A percentile compares a stretch with the other conserved stretches of the same genome.
These are phyloP conservation scores for Globisporangium nodosum DNA, from an alignment of 352 stramenopile species.

Conservation along the genomic window DNA sequence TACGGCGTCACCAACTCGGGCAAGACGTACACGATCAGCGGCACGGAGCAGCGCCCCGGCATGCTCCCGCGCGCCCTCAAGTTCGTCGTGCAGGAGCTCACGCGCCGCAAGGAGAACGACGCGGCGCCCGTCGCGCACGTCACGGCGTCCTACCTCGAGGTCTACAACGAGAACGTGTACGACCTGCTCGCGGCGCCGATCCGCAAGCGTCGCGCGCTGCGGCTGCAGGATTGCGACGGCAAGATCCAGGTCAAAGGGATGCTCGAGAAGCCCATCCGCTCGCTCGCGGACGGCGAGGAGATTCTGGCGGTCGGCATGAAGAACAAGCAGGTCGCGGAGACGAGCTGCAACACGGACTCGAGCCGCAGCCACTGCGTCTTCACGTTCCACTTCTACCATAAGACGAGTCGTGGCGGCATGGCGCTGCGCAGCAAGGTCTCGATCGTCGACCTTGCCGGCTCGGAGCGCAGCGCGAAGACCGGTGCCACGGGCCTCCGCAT, in stretches of 20 bases:
- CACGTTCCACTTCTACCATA: conserved; percentile 71
- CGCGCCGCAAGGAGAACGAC: conserved; percentile 36
- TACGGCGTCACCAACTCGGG: conserved; percentile 99
- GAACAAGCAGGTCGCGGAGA: conserved; percentile 85
- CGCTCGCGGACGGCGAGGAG: conserved; percentile 62
- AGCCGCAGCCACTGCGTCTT: conserved; percentile 91
- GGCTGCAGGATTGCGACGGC: conserved; percentile 82
- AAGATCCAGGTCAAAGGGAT: conserved; percentile 86
- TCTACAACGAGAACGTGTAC: conserved; percentile 99
- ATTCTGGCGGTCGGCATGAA: conserved; percentile 59
- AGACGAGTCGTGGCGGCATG: conserved; percentile 13
- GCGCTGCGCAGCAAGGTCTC: conserved; percentile 56
- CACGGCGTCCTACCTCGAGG: conserved; percentile 95
- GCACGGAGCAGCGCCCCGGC: conserved; percentile 66
- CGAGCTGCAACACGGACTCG: conserved; percentile 86
- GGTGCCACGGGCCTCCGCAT: conserved; percentile 84
- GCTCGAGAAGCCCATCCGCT: conserved; percentile 53
- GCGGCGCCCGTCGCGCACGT: conserved; percentile 36
- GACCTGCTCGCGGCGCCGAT: conserved; percentile 85
- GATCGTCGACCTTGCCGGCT: conserved; percentile 95
- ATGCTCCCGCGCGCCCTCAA: conserved; percentile 80
- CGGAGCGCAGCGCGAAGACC: conserved; percentile 68
- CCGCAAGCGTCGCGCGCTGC: conserved; percentile 52
- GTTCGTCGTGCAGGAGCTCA: conserved; percentile 63
- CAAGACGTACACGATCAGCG: conserved; percentile 98